Evolutionary conservation across 768 basidiomycete species (phyloP).

Genomic region (Leccinum fibrillosum): DNA sequence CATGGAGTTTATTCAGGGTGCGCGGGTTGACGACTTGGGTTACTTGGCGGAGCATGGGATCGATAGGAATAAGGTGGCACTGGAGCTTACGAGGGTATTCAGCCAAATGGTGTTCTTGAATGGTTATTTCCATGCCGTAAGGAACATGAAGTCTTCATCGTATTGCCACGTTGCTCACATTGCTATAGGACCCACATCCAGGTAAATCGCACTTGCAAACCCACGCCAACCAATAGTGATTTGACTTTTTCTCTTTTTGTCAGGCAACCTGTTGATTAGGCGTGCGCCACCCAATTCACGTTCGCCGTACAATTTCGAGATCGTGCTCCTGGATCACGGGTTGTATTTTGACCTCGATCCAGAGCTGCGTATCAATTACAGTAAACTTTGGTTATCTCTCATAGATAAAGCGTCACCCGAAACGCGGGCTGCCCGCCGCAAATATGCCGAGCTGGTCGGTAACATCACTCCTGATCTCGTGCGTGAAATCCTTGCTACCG

Average conservation of each 20-base stretch:
- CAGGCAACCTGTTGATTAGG: constrained; percentile 90
- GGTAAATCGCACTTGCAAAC: constrained; percentile 39
- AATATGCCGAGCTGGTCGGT: constrained; percentile 88
- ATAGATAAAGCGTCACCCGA: constrained; percentile 68
- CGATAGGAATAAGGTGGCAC: constrained; percentile 89
- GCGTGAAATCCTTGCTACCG: constrained; percentile 19
- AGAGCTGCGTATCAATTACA: constrained; percentile 76
- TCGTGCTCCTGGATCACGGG: constrained; percentile 92
- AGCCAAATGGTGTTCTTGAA: constrained; percentile 94
- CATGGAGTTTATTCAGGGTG: constrained; percentile 94
- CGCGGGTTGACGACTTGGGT: constrained; percentile 80
- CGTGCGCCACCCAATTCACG: constrained; percentile 56
- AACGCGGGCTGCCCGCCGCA: constrained; percentile 65
- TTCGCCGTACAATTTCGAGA: constrained; percentile 94
- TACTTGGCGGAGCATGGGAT: constrained; percentile 82
- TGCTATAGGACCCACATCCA: constrained; percentile 77
- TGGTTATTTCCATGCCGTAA: constrained; percentile 83
- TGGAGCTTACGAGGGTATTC: constrained; percentile 89
- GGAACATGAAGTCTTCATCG: constrained; percentile 23
- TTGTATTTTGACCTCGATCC: constrained; percentile 89
- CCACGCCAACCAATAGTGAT: constrained; percentile 1
- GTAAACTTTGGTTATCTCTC: constrained; percentile 88
- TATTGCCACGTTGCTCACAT: constrained; percentile 12
- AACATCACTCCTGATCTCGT: constrained; percentile 88
- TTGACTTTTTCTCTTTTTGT: neutral